phyloP scores from a whole-genome alignment of 2,329 filamentous ascomycete genomes.

The Fusarium concolor region DNA sequence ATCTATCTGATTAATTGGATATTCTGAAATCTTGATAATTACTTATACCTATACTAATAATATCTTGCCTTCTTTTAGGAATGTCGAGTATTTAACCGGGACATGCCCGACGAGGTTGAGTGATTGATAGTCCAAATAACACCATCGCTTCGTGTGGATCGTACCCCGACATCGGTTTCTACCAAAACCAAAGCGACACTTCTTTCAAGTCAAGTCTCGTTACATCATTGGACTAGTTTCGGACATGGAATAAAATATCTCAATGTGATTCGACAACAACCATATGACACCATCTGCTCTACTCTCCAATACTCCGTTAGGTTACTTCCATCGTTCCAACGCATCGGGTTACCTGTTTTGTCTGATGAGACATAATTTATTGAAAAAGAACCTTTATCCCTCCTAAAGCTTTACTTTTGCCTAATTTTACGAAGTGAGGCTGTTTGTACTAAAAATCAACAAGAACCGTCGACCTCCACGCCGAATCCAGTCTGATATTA shows the following conservation, averaged over 20 bases:
- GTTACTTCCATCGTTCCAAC: constrained; percentile 21
- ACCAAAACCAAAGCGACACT: constrained; percentile 7
- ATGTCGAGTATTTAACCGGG: neutral
- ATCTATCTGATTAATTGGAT: no score
- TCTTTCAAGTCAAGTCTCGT: constrained; percentile 13
- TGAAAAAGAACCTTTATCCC: constrained; percentile 16
- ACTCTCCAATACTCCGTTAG: neutral
- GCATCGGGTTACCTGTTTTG: constrained; percentile 21
- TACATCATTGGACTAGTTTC: constrained; percentile 39
- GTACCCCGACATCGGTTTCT: constrained; percentile 37
- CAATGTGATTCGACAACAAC: constrained; percentile 35
- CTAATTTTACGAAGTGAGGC: neutral
- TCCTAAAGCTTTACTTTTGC: neutral
- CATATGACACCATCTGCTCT: constrained; percentile 42
- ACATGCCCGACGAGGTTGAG: constrained; percentile 26
- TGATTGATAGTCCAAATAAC: constrained; percentile 46
- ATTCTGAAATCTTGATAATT: no score
- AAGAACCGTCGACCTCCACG: neutral
- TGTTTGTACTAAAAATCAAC: neutral
- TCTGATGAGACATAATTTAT: neutral
- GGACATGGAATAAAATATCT: constrained; percentile 30
- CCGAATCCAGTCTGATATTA: neutral
- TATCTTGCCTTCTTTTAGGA: no score
- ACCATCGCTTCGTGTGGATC: constrained; percentile 42
- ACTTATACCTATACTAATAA: no score